Base-by-base conservation (phyloP, 805 yeast species). In the Yamadazyma sp. region DNA sequence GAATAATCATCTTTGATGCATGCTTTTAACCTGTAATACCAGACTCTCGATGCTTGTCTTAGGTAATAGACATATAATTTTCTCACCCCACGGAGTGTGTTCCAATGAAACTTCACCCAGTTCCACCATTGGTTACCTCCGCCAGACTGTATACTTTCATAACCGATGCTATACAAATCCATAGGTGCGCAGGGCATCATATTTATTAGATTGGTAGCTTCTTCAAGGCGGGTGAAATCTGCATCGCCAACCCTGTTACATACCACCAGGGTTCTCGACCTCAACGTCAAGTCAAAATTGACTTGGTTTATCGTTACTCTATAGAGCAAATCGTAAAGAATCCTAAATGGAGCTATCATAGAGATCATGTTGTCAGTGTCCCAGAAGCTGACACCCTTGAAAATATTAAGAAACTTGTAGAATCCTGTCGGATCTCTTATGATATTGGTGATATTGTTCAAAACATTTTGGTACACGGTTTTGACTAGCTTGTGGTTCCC, bases 1-100 rank as follows among this genome's bases (percentile, higher is more conserved):
- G 71, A 59, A 43, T 57, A 68, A 47, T 68, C 71, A 36, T 62
- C 49, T 17, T 45, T 44, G 13, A 65, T 25, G 38, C 71, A 62
- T 3, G 68, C 68, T 25, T 55, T 53, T n/a, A 57, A 37, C 35
- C 57, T 54, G 41, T 49, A 46, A 25, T 44, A 45, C 49, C 50
- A 49, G 9, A 45, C 28, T 4, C 42, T 14, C 1, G 51, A n/a
- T n/a, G n/a, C n/a, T n/a, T n/a, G n/a, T n/a, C n/a, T n/a, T n/a
- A n/a, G n/a, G n/a, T n/a, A n/a, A n/a, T n/a, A n/a, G n/a, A n/a
- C n/a, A n/a, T n/a, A n/a, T n/a, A n/a, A n/a, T n/a, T n/a, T n/a
- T n/a, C n/a, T n/a, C n/a, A n/a, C n/a, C n/a, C n/a, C n/a, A n/a
- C n/a, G n/a, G n/a, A n/a, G n/a, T n/a, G n/a, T n/a, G n/a, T n/a